Percentiles rank a stretch among this genome's conserved stretches.
phyloP scores from a whole-genome alignment of 228 moss, liverwort and hornwort species.

The Sphagnum magellanicum region DNA sequence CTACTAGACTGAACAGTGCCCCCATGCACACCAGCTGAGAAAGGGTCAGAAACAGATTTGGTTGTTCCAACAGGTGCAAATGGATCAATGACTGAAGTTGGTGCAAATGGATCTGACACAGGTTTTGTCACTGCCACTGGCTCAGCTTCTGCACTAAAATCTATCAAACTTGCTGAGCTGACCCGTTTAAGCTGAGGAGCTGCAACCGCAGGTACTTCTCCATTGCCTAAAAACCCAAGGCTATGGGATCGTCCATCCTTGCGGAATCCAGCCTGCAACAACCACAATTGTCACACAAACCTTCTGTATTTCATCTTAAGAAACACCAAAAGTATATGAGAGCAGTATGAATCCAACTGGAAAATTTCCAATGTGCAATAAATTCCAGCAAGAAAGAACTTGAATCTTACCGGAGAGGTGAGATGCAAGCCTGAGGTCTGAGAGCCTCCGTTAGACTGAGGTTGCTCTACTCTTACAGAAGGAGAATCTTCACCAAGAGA shows the following conservation, averaged over 20 bases:
- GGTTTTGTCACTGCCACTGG: slow-evolving; percentile 17
- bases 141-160: slow-evolving; percentile 61
- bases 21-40: slow-evolving; percentile 39
- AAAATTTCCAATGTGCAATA: too few relatives aligned
- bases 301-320: too few relatives aligned
- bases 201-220: slow-evolving; percentile 16
- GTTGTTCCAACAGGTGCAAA: too few relatives aligned
- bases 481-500: slow-evolving; percentile 79
- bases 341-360: too few relatives aligned
- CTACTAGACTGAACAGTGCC: slow-evolving; percentile 24
- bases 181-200: slow-evolving; percentile 47
- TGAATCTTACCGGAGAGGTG: too few relatives aligned
- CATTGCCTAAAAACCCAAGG: slow-evolving; percentile 58
- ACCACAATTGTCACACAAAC: too few relatives aligned
- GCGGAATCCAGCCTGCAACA: slow-evolving; percentile 58
- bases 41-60: slow-evolving; percentile 26
- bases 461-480: slow-evolving; percentile 54
- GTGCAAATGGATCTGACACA: neutral
- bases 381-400: too few relatives aligned
- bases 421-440: neutral
- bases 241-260: slow-evolving; percentile 49
- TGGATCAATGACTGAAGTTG: too few relatives aligned
- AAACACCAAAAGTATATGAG: too few relatives aligned
- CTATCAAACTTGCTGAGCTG: slow-evolving; percentile 77
- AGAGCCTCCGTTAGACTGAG: neutral